A percentile compares a stretch with the other conserved stretches of the same genome.
Conservation (phyloP, 1,284 basidiomycete species). For the Rhodotorula sp. region DNA sequence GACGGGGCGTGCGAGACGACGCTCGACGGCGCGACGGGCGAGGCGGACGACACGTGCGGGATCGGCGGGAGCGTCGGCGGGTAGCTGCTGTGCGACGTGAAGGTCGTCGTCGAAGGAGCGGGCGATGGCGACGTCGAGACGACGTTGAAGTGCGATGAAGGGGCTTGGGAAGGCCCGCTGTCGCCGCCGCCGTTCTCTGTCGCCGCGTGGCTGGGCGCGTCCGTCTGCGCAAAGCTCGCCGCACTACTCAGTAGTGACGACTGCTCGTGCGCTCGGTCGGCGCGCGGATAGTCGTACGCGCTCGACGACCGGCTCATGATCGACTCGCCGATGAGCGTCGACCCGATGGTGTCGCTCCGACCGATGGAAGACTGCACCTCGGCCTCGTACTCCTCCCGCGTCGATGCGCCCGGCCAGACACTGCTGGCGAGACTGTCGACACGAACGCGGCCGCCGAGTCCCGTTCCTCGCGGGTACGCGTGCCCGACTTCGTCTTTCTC, state of each 20-base stretch:
- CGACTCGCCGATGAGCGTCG: background rate
- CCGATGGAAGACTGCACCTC: conserved; percentile 2
- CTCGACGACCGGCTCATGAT: background rate
- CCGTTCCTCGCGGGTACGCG: conserved; percentile 1
- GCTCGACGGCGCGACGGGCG: background rate
- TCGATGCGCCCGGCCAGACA: conserved; percentile 18
- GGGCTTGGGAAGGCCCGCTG: background rate
- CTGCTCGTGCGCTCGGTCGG: background rate
- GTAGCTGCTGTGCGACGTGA: too few species aligned
- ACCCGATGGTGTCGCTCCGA: background rate
- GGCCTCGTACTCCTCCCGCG: conserved; percentile 30
- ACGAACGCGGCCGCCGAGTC: background rate
- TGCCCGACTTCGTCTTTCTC: conserved; percentile 17
- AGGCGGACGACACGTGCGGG: background rate
- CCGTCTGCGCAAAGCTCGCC: background rate
- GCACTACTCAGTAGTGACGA: background rate
- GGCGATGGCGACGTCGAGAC: background rate
- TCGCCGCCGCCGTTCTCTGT: background rate
- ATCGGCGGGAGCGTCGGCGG: background rate
- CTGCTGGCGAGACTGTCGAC: background rate
- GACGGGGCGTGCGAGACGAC: background rate
- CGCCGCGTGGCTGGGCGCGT: background rate
- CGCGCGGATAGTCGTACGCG: background rate
- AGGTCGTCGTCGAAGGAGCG: background rate
- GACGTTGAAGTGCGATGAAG: background rate